A percentile compares a stretch with the other conserved stretches of the same genome.
These are phyloP conservation scores for Phascolomyces articulosus DNA, from an alignment of 371 early-diverging fungal genomes.

Conservation along the genomic window DNA sequence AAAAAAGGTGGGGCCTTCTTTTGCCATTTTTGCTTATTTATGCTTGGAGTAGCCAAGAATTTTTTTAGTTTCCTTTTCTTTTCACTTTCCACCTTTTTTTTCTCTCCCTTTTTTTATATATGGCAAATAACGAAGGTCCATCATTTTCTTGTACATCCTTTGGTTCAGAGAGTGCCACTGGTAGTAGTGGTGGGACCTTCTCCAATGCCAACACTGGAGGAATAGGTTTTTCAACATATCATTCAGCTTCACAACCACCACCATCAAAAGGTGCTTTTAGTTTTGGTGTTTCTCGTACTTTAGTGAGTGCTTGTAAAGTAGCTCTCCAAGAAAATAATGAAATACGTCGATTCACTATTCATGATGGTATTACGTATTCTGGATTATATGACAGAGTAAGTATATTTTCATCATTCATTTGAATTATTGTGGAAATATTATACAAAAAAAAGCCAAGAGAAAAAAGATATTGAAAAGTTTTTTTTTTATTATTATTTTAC, in stretches of 20 bases:
- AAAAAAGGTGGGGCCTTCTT: not conserved
- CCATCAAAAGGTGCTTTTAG: too few relatives aligned
- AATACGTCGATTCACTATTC: not conserved
- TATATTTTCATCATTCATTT: too few relatives aligned
- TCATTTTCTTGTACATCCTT: too few relatives aligned
- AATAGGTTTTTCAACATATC: too few relatives aligned
- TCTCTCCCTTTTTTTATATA: not conserved
- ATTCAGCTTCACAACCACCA: too few relatives aligned
- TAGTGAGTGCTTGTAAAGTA: not conserved
- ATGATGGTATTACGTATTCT: not conserved
- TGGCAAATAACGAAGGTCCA: too few relatives aligned
- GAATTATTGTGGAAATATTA: constrained; percentile 12
- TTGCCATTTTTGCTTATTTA: not conserved
- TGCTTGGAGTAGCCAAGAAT: constrained; percentile 8
- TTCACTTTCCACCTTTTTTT: not conserved
- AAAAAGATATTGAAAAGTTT: too few relatives aligned
- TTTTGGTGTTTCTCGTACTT: too few relatives aligned
- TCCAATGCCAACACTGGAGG: not conserved
- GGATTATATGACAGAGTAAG: not conserved
- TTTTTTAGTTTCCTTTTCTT: not conserved
- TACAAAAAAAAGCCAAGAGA: too few relatives aligned
- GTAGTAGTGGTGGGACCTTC: not conserved
- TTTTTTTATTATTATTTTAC: too few relatives aligned
- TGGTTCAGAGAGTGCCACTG: too few relatives aligned
- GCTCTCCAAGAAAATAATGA: not conserved